Percentiles rank a stretch among this genome's conserved stretches.
These are phyloP conservation scores for Saccharomycopsis hybrid DNA, from an alignment of 1,139 yeast genomes.

Conservation along the genomic window DNA sequence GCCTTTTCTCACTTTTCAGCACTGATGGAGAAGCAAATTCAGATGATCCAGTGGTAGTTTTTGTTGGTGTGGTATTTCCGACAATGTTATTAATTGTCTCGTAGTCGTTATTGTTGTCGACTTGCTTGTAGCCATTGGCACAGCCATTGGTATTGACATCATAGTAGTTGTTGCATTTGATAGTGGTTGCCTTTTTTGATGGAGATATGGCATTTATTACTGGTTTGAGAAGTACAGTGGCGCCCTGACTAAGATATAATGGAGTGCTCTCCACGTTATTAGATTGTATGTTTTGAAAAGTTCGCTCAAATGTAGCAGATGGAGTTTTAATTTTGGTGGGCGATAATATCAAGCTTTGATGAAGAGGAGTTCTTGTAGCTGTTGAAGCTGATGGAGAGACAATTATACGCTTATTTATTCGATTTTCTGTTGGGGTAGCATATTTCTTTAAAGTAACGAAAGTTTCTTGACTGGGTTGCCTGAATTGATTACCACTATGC, in stretches of 20 bases:
- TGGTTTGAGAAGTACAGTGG: not conserved
- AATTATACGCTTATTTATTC: not conserved
- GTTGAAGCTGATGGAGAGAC: not conserved
- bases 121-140: not conserved
- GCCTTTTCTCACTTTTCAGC: not conserved
- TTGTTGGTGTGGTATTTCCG: not conserved
- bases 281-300: too few species aligned
- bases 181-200: too few species aligned
- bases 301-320: too few species aligned
- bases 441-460: not conserved
- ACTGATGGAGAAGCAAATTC: slow-evolving; percentile 9
- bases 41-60: not conserved
- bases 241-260: slow-evolving; percentile 7
- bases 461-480: too few species aligned
- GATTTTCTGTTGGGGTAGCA: slow-evolving; percentile 12
- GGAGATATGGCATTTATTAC: too few species aligned
- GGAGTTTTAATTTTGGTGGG: not conserved
- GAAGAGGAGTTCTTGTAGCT: too few species aligned
- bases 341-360: not conserved
- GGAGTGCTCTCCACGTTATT: slow-evolving; percentile 5
- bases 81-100: too few species aligned
- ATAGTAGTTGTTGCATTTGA: too few species aligned
- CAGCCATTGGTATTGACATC: too few species aligned
- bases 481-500: too few species aligned
- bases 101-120: not conserved